Base-by-base conservation (phyloP, 805 yeast genomes). In the Lachancea cidri region DNA sequence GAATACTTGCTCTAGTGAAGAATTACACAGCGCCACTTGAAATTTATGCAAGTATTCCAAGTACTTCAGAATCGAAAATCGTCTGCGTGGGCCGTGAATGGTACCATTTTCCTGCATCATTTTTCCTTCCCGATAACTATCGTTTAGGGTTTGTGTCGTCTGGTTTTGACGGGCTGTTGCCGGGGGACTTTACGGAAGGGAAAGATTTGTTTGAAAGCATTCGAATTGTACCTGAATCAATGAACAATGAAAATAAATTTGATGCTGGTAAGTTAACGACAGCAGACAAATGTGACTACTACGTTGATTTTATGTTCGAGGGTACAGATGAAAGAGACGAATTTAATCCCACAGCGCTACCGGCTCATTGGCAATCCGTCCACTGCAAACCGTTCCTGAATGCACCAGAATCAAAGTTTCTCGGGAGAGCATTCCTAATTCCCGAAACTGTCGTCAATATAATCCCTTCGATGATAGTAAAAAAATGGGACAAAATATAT, bases 11-110 rank as follows among this genome's bases (percentile, higher is more conserved):
- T 7, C 64, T 87, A 44, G 73, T 76, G 1, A 58, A 64, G 8
- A 86, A 84, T 54, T 88, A 89, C 56, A 66, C 77, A 22, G 86
- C 95, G 0, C 95, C 96, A 4, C 63, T 87, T 38, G 50, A 66
- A 0, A 76, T 83, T 1, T 82, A 79, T 53, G 51, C 65, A n/a
- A 67, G 65, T 16, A 29, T 62, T 11, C 71, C 73, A 19, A 42
- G 46, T 2, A 41, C 56, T 15, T 43, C 54, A 5, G 51, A 54
- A 3, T 36, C 46, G 11, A 66, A 64, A 29, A 82, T 78, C 49
- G 82, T 91, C 0, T 91, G 98, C 62, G 72, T 84, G n/a, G 97
- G 96, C 2, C 74, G 95, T 44, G 97, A 91, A 65, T 89, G 97
- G 97, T 87, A 86, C 55, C 84, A 91, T 56, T 89, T 69, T 62